These are phyloP conservation scores for Penicillium salamii DNA, from an alignment of 495 filamentous ascomycete species.

Conservation along the genomic window DNA sequence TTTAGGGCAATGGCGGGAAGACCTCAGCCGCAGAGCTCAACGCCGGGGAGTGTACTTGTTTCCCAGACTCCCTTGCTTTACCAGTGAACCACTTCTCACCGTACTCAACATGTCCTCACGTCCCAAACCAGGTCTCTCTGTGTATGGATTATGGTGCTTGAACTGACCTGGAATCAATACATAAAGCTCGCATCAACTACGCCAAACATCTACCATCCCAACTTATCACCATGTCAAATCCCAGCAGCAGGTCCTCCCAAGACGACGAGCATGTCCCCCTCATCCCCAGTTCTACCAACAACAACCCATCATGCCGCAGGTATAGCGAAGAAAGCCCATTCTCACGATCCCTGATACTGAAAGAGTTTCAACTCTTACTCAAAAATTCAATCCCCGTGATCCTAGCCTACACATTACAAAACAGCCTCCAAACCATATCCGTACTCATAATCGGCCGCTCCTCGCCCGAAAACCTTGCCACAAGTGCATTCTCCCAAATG, in stretches of 20 bases:
- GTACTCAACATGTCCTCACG: too few relatives aligned
- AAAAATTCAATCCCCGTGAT: conserved; percentile 77
- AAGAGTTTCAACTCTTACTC: conserved; percentile 68
- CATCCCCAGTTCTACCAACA: conserved; percentile 39
- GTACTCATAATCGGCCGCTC: conserved; percentile 81
- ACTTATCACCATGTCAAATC: neutral
- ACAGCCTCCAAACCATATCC: conserved; percentile 81
- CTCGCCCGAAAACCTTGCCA: conserved; percentile 77
- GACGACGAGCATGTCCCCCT: conserved; percentile 46
- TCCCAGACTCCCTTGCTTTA: neutral
- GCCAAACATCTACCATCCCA: too few relatives aligned
- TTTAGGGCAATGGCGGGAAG: neutral
- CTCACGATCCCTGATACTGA: conserved; percentile 32
- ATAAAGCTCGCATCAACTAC: neutral
- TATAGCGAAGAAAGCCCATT: conserved; percentile 9
- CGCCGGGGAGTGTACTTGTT: neutral
- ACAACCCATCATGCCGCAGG: conserved; percentile 6
- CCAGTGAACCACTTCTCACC: too few relatives aligned
- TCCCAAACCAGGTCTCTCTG: too few relatives aligned
- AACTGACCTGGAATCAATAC: neutral
- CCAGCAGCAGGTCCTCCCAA: neutral
- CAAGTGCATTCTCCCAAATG: conserved; percentile 88
- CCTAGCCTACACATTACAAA: conserved; percentile 84
- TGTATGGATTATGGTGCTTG: too few relatives aligned
- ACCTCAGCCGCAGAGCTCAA: too few relatives aligned